phyloP scores from a whole-genome alignment of 306 rosid genomes.

The Vicia sativa region DNA sequence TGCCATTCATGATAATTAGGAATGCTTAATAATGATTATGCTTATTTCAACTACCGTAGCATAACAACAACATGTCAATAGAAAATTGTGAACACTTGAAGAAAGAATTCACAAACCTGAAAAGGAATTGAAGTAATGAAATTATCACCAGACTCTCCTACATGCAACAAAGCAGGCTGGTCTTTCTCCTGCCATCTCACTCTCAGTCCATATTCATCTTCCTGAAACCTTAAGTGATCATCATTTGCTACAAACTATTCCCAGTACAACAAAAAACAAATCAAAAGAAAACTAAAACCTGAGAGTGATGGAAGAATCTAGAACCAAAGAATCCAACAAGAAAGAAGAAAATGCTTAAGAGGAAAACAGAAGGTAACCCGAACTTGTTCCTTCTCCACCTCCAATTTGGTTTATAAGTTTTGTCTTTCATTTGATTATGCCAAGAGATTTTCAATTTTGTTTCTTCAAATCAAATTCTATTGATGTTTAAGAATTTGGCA shows the following conservation, averaged over 20 bases:
- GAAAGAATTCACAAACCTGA: conserved; percentile 61
- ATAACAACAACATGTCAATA: no score
- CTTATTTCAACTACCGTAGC: no score
- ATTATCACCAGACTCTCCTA: conserved; percentile 76
- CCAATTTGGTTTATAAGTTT: conserved; percentile 51
- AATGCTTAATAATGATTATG: no score
- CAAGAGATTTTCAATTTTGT: conserved; percentile 5
- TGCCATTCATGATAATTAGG: no score
- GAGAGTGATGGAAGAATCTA: conserved; percentile 50
- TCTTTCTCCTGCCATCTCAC: conserved; percentile 50
- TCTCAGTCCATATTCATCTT: conserved; percentile 46
- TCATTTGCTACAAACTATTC: conserved; percentile 1
- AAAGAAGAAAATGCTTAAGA: conserved; percentile 69
- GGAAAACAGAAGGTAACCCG: conserved; percentile 47
- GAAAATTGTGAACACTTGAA: background rate
- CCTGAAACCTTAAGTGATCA: conserved; percentile 40
- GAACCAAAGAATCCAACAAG: conserved; percentile 72
- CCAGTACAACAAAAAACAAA: background rate
- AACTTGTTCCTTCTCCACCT: conserved; percentile 53
- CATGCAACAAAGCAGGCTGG: conserved; percentile 41
- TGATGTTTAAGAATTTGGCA: no score
- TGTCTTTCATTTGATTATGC: conserved; percentile 54
- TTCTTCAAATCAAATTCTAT: conserved; percentile 29
- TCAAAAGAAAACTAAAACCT: conserved; percentile 25
- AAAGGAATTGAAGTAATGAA: conserved; percentile 78